Evolutionary conservation across 768 basidiomycete species (phyloP), one percentile per base, ranked within the genome.

Genomic region (Lentinula boryana): DNA sequence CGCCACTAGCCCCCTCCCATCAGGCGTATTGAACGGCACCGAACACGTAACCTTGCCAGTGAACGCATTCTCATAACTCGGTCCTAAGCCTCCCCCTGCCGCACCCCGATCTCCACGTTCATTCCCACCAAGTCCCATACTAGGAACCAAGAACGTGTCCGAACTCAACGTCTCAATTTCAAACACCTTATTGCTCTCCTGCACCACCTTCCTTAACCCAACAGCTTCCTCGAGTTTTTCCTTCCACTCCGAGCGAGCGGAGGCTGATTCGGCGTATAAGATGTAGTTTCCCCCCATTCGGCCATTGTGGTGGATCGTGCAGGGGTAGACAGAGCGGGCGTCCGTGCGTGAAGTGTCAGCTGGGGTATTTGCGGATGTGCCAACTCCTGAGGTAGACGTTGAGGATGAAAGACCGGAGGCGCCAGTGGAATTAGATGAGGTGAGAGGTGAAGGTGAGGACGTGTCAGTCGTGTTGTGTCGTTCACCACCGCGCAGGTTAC

Each of bases 151-250:
- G 79, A 97, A 97, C 0, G 93, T 95, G 67, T 95, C 93, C 18
- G 84, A 79, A 69, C 93, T 95, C 58, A 97, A 78, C 2, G 91
- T 91, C 68, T 93, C 91, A 61, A 95, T 83, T 74, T 98, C 95
- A 66, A 98, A 97, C 16, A 93, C 92, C 77, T 93, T 94, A 73
- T 93, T 95, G 27, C 90, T 89, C 69, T 98, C 95, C 69, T 95
- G 90, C 32, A 95, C 93, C 36, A 89, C 86, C 67, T 84, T 87
- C 49, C 95, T 84, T 60, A 95, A 69, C 7, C 87, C 89, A 55
- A 94, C 84, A 15, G 95, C 95, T 71, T 96, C 91, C 62, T 93
- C 86, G 4, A 98, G 74, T 71, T 93, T 95, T 66, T 84, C 78
- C 71, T 92, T 88, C 97, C 97, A 99, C 62, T 95, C 94, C 7